phyloP scores from a whole-genome alignment of 768 basidiomycete species.

The Pulveroboletus frians region DNA sequence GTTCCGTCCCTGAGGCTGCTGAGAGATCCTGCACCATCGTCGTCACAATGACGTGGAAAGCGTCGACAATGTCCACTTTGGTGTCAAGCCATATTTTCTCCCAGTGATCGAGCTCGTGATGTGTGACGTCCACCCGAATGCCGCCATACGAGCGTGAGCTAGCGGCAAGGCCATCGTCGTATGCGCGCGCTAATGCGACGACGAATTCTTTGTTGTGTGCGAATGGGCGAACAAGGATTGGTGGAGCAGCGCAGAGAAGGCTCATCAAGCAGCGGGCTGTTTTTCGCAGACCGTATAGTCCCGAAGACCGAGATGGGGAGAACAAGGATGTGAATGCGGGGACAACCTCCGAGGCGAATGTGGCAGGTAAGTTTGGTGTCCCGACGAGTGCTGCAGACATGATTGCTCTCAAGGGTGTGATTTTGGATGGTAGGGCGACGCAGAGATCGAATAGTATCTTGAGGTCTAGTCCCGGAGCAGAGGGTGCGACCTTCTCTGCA shows the following conservation, averaged over 20 bases:
- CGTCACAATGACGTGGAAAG: conserved; percentile 56
- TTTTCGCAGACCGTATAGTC: conserved; percentile 63
- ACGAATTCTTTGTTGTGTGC: conserved; percentile 48
- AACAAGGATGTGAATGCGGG: conserved; percentile 52
- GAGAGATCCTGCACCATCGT: conserved; percentile 47
- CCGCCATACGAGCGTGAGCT: conserved; percentile 63
- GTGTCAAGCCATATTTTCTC: conserved; percentile 66
- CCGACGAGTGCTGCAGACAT: conserved; percentile 37
- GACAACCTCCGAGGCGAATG: conserved; percentile 43
- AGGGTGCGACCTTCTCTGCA: conserved; percentile 47
- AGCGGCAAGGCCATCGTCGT: conserved; percentile 51
- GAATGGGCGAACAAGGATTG: conserved; percentile 47
- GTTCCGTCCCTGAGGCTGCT: conserved; percentile 36
- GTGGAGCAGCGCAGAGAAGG: conserved; percentile 49
- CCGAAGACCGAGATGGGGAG: conserved; percentile 39
- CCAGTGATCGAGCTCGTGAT: conserved; percentile 54
- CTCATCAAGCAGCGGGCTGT: conserved; percentile 50
- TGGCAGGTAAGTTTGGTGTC: conserved; percentile 29
- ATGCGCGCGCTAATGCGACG: conserved; percentile 51
- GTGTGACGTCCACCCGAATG: conserved; percentile 24
- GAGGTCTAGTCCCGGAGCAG: conserved; percentile 41
- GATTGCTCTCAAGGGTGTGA: conserved; percentile 41
- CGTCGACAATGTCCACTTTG: conserved; percentile 67
- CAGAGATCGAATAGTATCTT: conserved; percentile 59
- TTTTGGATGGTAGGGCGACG: conserved; percentile 47